Conservation (phyloP, 768 basidiomycete genomes). For the Lactifluus piperatus region DNA sequence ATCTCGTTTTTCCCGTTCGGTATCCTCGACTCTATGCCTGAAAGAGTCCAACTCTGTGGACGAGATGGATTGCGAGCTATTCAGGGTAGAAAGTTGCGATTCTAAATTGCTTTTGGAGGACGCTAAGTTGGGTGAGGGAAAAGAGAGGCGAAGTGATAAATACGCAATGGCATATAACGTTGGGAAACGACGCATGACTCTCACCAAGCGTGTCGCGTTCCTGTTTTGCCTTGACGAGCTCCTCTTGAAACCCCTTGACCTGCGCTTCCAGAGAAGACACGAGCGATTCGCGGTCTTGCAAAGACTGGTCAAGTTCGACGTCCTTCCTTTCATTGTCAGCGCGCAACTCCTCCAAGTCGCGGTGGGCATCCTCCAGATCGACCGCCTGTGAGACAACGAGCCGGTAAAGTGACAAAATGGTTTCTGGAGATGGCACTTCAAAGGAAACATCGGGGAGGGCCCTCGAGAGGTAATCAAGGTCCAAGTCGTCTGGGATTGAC, state of each 20-base stretch:
- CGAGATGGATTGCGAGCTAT: conserved; percentile 52
- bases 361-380: conserved; percentile 45
- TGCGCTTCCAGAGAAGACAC: conserved; percentile 48
- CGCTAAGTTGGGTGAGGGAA: conserved; percentile 27
- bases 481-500: conserved; percentile 57
- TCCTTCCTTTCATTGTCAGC: conserved; percentile 66
- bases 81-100: conserved; percentile 46
- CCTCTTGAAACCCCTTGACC: conserved; percentile 43
- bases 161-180: conserved; percentile 2
- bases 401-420: conserved; percentile 54
- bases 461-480: conserved; percentile 47
- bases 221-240: conserved; percentile 45
- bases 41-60: conserved; percentile 51
- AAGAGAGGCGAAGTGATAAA: conserved; percentile 13
- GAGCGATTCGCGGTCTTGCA: conserved; percentile 66
- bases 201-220: conserved; percentile 63
- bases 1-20: conserved; percentile 86
- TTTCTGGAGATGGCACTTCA: conserved; percentile 47
- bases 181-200: conserved; percentile 21
- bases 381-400: conserved; percentile 47
- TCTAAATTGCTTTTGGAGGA: conserved; percentile 40
- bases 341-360: conserved; percentile 61
- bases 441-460: conserved; percentile 56
- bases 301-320: conserved; percentile 74
- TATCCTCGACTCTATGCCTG: conserved; percentile 57